phyloP scores from a whole-genome alignment of 345 rosid genomes.

The Citrus unshiu region DNA sequence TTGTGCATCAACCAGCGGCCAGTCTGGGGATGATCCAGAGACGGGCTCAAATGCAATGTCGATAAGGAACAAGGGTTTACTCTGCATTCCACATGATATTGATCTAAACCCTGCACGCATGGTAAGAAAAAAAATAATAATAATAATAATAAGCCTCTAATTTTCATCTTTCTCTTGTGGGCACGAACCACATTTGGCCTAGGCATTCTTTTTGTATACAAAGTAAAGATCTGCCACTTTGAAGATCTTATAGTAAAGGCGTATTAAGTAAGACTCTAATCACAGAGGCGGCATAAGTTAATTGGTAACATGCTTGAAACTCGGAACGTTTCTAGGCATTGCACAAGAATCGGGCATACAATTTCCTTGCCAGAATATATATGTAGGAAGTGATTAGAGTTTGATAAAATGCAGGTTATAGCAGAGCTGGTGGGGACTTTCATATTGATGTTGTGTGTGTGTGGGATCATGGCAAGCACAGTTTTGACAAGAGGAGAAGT shows the following conservation, averaged over 20 bases:
- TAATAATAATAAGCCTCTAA: not conserved
- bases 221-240: no score
- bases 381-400: not conserved
- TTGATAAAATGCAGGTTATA: conserved; percentile 40
- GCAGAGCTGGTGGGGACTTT: conserved; percentile 85
- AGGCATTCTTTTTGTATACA: no score
- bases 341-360: no score
- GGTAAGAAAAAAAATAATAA: conserved; percentile 27
- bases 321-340: no score
- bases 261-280: no score
- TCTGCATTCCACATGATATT: conserved; percentile 22
- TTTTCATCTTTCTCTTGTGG: not conserved
- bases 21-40: conserved; percentile 42
- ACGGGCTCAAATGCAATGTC: conserved; percentile 29
- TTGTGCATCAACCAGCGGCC: conserved; percentile 15
- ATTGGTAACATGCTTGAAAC: no score
- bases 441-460: conserved; percentile 63
- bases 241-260: no score
- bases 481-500: conserved; percentile 48
- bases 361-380: no score
- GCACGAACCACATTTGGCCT: no score
- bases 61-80: conserved; percentile 15
- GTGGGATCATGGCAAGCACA: conserved; percentile 66
- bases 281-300: no score
- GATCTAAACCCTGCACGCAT: conserved; percentile 52